These are phyloP conservation scores for Didymella lethalis DNA, from an alignment of 2,329 filamentous ascomycete genomes.

Conservation along the genomic window DNA sequence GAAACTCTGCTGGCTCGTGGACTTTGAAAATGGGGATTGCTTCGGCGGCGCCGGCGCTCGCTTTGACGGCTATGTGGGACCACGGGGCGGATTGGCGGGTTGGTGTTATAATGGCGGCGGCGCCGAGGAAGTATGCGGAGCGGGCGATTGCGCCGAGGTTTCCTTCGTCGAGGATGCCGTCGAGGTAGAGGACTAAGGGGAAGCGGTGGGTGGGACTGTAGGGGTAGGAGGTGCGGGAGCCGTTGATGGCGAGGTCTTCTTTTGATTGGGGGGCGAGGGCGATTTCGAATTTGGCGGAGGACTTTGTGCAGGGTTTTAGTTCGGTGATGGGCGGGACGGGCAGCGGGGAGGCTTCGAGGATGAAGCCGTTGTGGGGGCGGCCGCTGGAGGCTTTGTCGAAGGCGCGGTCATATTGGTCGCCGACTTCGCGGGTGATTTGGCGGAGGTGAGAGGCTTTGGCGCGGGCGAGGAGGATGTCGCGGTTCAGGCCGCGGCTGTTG, in stretches of 20 bases:
- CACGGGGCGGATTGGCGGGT: conserved; percentile 74
- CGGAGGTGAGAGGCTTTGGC: conserved; percentile 31
- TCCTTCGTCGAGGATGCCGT: conserved; percentile 82
- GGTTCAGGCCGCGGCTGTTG: conserved; percentile 38
- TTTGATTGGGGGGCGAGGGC: conserved; percentile 70
- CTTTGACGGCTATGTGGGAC: conserved; percentile 81
- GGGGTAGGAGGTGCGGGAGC: conserved; percentile 62
- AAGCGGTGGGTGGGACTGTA: conserved; percentile 60
- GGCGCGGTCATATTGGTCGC: conserved; percentile 67
- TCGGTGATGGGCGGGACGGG: conserved; percentile 72
- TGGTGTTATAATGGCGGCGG: conserved; percentile 81
- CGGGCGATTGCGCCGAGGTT: conserved; percentile 91
- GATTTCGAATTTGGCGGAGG: conserved; percentile 39
- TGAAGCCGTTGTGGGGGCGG: conserved; percentile 87
- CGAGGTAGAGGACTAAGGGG: conserved; percentile 76
- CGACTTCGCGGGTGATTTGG: conserved; percentile 59
- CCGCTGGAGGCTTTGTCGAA: conserved; percentile 85
- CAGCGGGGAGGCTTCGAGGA: conserved; percentile 86
- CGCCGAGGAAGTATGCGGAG: conserved; percentile 88
- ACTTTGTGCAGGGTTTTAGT: conserved; percentile 61
- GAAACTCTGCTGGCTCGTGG: conserved; percentile 71
- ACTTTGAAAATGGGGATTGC: conserved; percentile 77
- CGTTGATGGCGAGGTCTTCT: conserved; percentile 80
- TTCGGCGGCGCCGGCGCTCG: conserved; percentile 87
- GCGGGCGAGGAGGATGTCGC: conserved; percentile 31